Evolutionary conservation across 345 rosid species (phyloP), one percentile per base, ranked within the genome.

Genomic region (Rhodamnia argentea): DNA sequence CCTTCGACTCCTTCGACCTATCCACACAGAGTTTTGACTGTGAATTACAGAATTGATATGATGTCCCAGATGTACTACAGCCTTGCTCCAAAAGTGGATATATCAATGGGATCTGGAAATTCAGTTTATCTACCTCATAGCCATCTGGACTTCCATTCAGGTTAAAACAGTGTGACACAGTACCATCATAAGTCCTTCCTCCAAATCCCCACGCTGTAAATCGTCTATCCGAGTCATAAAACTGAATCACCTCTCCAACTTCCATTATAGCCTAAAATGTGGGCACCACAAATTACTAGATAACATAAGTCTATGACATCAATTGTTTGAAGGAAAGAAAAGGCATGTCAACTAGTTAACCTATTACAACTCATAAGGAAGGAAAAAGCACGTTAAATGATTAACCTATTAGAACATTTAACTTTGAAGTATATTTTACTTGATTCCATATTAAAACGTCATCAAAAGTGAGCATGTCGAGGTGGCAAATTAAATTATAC

Each of bases 121-220:
- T n/a, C 29, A 7, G 52, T 87, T 37, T 60, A 55, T 90, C 62
- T 87, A 96, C 99, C 97, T 96, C 98, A 84, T 44, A 90, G 83
- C 84, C 90, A 88, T 83, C 83, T 84, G 92, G 59, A n/a, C 89
- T 92, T 87, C 96, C 94, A 83, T 91, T 96, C 92, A 95, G 86
- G 92, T 94, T 94, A 88, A 94, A 96, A 86, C 95, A 95, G 90
- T 96, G 99, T 14, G 99, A 96, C 29, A 96, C 84, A 13, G 86
- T 47, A 81, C 92, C 92, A 87, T 89, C 82, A 14, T 87, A 84
- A 47, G 94, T 89, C 90, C 91, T 93, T 88, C 95, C 98, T 64
- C 99, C 99, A 83, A 96, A 95, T 51, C 97, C 99, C 97, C 97
- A 96, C 2, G 97, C 95, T n/a, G 97, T 97, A 88, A 95, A 96